Conservation (phyloP, 2,329 filamentous ascomycete species). For the Colletotrichum sp. region DNA sequence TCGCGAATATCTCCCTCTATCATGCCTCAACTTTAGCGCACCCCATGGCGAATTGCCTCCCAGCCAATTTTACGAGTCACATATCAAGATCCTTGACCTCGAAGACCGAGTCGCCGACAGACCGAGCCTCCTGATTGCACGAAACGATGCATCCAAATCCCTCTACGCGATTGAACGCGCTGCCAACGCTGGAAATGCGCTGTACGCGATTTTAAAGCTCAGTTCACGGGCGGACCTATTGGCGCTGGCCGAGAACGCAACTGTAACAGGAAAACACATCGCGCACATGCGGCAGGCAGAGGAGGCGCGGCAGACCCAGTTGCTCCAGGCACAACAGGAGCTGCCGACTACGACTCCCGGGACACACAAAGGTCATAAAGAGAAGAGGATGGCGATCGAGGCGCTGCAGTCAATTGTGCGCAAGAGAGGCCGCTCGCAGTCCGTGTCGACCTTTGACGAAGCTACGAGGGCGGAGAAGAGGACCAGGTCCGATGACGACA, state of each 20-base stretch:
- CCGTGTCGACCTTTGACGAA: conserved; percentile 41
- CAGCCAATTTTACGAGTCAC: conserved; percentile 64
- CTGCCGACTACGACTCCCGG: conserved; percentile 45
- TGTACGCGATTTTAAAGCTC: conserved; percentile 73
- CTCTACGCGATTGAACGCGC: conserved; percentile 72
- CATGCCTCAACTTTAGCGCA: conserved; percentile 61
- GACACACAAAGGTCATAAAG: conserved; percentile 55
- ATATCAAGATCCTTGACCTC: conserved; percentile 67
- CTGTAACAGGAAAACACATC: conserved; percentile 44
- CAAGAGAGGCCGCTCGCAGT: conserved; percentile 51
- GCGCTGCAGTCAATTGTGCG: conserved; percentile 64
- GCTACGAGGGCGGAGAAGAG: conserved; percentile 20
- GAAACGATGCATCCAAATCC: conserved; percentile 57
- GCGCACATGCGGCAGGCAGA: conserved; percentile 27
- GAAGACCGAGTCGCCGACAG: conserved; percentile 62
- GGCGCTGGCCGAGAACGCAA: conserved; percentile 55
- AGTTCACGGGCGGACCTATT: conserved; percentile 69
- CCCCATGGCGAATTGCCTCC: conserved; percentile 55
- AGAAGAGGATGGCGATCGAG: conserved; percentile 65
- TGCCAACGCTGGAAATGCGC: conserved; percentile 41
- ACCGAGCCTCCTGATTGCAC: conserved; percentile 65
- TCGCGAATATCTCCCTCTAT: conserved; percentile 64
- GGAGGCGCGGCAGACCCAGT: conserved; percentile 12
- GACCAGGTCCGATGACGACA: conserved; percentile 11
- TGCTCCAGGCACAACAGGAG: conserved; percentile 3